A percentile compares a stretch with the other conserved stretches of the same genome.
Evolutionary conservation across 345 rosid species (phyloP).

Genomic region (Gossypium raimondii): DNA sequence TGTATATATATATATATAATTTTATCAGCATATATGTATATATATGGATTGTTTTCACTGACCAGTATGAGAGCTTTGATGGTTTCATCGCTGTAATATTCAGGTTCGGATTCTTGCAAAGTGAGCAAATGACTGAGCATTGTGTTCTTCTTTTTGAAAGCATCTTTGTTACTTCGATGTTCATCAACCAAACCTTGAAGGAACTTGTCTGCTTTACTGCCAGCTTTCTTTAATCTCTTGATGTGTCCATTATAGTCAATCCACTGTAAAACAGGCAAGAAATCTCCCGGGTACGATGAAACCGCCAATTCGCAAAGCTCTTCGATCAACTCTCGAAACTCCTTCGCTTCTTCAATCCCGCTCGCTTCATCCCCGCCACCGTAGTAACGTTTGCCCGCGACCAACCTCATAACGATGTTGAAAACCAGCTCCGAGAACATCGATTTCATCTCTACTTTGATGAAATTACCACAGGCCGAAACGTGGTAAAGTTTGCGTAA

Average conservation of each 20-base stretch:
- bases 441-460: neutral
- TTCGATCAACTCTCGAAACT: constrained; percentile 24
- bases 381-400: constrained; percentile 4
- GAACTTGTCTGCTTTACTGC: constrained; percentile 30
- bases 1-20: too few relatives aligned
- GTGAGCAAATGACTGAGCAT: constrained; percentile 53
- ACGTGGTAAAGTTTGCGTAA: too few relatives aligned
- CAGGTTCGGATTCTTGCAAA: constrained; percentile 33
- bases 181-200: constrained; percentile 47
- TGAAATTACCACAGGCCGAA: too few relatives aligned
- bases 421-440: neutral
- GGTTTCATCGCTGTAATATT: constrained; percentile 45
- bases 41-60: neutral
- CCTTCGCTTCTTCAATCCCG: constrained; percentile 28
- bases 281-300: constrained; percentile 30
- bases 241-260: constrained; percentile 26
- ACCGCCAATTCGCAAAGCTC: constrained; percentile 24
- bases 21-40: too few relatives aligned
- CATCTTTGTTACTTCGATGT: constrained; percentile 26
- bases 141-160: constrained; percentile 22
- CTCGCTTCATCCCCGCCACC: constrained; percentile 28
- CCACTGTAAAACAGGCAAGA: constrained; percentile 31
- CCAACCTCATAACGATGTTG: neutral
- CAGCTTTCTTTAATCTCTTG: constrained; percentile 32
- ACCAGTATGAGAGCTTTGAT: constrained; percentile 49